Percentiles rank a stretch among this genome's conserved stretches.
Evolutionary conservation across 352 stramenopile species (phyloP).

Genomic region (Thraustotheca clavata): DNA sequence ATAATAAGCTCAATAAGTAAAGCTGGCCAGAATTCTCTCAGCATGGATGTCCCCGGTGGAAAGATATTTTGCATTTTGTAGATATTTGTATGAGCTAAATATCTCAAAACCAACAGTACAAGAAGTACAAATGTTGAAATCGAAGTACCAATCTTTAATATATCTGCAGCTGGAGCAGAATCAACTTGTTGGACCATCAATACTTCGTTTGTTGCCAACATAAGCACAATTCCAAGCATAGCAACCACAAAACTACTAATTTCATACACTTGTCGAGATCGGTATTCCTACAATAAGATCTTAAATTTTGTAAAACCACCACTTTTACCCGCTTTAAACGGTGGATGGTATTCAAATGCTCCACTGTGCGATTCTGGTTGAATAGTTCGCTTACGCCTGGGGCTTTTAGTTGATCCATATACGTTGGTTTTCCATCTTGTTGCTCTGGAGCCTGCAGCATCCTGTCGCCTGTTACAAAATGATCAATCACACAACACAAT

Average conservation of each 20-base stretch:
- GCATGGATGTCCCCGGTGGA: slow-evolving; percentile 27
- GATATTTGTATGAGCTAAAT: slow-evolving; percentile 37
- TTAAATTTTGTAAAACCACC: neutral
- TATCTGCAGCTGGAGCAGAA: slow-evolving; percentile 11
- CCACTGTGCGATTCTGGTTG: slow-evolving; percentile 10
- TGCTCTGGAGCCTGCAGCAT: too few relatives aligned
- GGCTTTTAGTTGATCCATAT: slow-evolving; percentile 16
- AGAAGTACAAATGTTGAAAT: slow-evolving; percentile 36
- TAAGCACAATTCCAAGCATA: slow-evolving; percentile 43
- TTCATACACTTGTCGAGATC: slow-evolving; percentile 36
- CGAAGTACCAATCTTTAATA: slow-evolving; percentile 34
- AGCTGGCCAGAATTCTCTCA: slow-evolving; percentile 24
- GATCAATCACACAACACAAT: too few relatives aligned
- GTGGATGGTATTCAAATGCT: slow-evolving; percentile 15
- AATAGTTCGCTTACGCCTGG: slow-evolving; percentile 13
- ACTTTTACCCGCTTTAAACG: slow-evolving; percentile 3
- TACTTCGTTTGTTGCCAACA: slow-evolving; percentile 63
- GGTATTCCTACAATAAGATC: slow-evolving; percentile 28
- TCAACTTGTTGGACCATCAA: slow-evolving; percentile 24
- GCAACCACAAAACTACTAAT: slow-evolving; percentile 38
- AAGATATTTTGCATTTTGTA: slow-evolving; percentile 43
- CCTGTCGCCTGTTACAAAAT: too few relatives aligned
- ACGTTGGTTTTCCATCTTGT: too few relatives aligned
- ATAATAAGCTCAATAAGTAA: slow-evolving; percentile 46
- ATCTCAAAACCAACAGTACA: slow-evolving; percentile 41